A percentile compares a stretch with the other conserved stretches of the same genome.
Conservation (phyloP, 208 protist genomes). For the Entamoeba histolytica region DNA sequence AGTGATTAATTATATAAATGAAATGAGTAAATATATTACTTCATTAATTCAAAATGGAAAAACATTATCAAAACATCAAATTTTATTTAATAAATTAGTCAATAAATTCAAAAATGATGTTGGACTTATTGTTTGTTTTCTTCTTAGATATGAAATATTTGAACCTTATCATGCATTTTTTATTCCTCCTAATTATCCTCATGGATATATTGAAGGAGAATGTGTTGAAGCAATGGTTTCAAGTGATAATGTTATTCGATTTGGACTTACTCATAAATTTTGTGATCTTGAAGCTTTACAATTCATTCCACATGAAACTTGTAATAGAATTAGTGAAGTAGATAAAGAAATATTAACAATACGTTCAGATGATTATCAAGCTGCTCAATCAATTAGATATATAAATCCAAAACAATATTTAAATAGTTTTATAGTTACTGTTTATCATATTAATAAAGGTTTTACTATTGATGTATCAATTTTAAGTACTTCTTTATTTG, state of each 20-base stretch:
- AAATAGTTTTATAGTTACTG: not conserved
- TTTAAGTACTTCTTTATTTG: not conserved
- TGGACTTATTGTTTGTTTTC: not conserved
- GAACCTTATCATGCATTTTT: not conserved
- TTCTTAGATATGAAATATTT: not conserved
- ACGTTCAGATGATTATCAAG: not conserved
- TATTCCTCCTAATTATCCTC: not conserved
- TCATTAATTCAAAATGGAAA: not conserved
- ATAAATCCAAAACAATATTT: not conserved
- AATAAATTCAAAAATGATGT: not conserved
- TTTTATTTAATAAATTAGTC: not conserved
- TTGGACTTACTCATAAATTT: not conserved
- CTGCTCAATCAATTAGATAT: not conserved
- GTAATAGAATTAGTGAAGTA: not conserved
- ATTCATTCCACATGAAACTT: not conserved
- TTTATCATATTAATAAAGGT: not conserved
- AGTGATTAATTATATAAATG: not conserved
- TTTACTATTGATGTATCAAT: not conserved
- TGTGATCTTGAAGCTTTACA: not conserved
- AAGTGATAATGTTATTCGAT: conserved; percentile 2
- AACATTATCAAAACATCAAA: not conserved
- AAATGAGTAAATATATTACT: not conserved
- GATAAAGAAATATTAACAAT: not conserved
- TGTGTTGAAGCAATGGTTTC: not conserved
- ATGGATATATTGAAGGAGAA: not conserved